These are phyloP conservation scores for Paramecium bursaria DNA, from an alignment of 73 alveolate genomes.

Conservation along the genomic window DNA sequence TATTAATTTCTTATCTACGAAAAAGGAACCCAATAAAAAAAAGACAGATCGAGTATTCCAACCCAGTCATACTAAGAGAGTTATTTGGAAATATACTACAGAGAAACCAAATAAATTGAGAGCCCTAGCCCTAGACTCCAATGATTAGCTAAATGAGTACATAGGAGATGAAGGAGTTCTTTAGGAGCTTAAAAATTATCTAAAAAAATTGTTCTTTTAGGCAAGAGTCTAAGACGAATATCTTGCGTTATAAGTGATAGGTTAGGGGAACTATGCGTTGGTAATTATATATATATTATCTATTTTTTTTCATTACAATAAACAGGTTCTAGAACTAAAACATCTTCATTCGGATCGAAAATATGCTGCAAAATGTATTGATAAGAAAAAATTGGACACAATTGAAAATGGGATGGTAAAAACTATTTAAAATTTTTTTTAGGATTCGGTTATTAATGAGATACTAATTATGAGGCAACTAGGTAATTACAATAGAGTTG, in stretches of 20 bases:
- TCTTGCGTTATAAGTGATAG: slow-evolving; percentile 6
- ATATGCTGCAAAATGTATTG: slow-evolving; percentile 57
- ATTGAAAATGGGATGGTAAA: slow-evolving; percentile 44
- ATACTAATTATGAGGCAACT: slow-evolving; percentile 29
- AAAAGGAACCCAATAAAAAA: slow-evolving; percentile 4
- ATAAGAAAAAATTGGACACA: slow-evolving; percentile 10
- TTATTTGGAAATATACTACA: slow-evolving; percentile 37
- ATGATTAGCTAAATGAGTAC: background rate
- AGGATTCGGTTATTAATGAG: slow-evolving; percentile 25
- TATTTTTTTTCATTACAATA: too few species aligned
- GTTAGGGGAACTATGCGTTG: too few species aligned
- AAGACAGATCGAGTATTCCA: slow-evolving; percentile 23
- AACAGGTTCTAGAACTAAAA: slow-evolving; percentile 10
- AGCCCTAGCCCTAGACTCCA: too few species aligned
- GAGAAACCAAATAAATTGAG: slow-evolving; percentile 23
- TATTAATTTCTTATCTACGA: background rate
- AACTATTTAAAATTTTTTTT: too few species aligned
- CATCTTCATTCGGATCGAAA: slow-evolving; percentile 34
- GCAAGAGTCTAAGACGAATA: slow-evolving; percentile 37
- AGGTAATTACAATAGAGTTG: slow-evolving; percentile 19
- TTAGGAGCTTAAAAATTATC: background rate
- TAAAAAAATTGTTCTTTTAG: slow-evolving; percentile 10
- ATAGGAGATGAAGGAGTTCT: background rate
- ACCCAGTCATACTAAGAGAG: background rate
- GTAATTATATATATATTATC: too few species aligned